Evolutionary conservation across 805 yeast species (phyloP), one percentile per base, ranked within the genome.

Genomic region (Yarrowia deformans): DNA sequence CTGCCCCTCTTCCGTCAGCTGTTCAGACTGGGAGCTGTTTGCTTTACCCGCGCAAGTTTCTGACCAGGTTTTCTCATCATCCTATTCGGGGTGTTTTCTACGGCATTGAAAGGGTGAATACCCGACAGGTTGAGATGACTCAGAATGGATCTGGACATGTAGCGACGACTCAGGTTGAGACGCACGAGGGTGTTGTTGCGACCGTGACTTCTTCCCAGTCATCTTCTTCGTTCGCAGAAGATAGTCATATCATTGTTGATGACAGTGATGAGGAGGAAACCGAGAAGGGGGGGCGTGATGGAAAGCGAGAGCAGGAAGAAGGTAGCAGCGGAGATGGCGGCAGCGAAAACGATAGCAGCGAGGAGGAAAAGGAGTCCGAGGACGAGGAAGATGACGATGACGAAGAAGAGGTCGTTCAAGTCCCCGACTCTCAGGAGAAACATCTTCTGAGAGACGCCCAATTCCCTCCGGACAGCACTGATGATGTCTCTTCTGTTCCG

Each of bases 401-500:
- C 19, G 23, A 43, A 6, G 50, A 46, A 7, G 16, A 13, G 5
- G 13, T 5, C 50, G 32, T 46, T 6, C 50, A 46, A 34, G 52
- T 50, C 5, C 56, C 29, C 4, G 40, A n/a, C 32, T 32, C 54
- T 34, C 56, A 34, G 18, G 58, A 35, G 32, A 52, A 35, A 6
- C 29, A 12, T 10, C 23, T 18, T 52, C 32, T 12, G 2, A 35
- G 58, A 35, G 58, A 52, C 23, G 58, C 32, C 6, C 58, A 35
- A 32, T 18, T 8, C 4, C 29, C 32, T 3, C 6, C 32, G 5
- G 58, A 35, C n/a, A 37, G 12, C 12, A 13, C 6, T 16, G 42
- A 52, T 10, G 58, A 52, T n/a, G 42, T 52, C 12, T 18, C 58
- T 6, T 52, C 64, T 10, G 64, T 56, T 5, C 39, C 64, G 9